phyloP scores from a whole-genome alignment of 768 basidiomycete species.

The Astraeus odoratus region DNA sequence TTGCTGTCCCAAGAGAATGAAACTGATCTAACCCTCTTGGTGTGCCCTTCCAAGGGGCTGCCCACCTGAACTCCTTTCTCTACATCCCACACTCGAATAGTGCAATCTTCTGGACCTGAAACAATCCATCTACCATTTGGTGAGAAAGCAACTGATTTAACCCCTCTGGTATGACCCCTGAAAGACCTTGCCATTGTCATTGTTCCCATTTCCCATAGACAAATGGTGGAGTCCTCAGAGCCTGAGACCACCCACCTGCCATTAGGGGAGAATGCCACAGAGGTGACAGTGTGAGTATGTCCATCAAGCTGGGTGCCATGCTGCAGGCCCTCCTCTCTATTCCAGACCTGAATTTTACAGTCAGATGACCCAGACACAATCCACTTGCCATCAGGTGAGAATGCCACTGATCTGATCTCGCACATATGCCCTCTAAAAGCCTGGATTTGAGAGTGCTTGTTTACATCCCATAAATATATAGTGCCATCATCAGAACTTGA shows the following conservation, averaged over 20 bases:
- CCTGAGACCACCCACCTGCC: background rate
- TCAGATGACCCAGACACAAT: slow-evolving; percentile 7
- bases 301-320: slow-evolving; percentile 1
- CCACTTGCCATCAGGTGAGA: slow-evolving; percentile 5
- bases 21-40: background rate
- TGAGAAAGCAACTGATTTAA: too few relatives aligned
- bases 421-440: background rate
- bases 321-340: slow-evolving; percentile 19
- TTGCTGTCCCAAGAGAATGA: background rate
- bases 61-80: too few relatives aligned
- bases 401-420: background rate
- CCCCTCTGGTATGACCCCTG: background rate
- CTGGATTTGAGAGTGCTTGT: background rate
- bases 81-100: too few relatives aligned
- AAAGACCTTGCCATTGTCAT: background rate
- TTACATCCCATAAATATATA: background rate
- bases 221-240: background rate
- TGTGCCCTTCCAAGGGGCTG: too few relatives aligned
- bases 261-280: background rate
- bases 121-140: background rate
- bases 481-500: background rate
- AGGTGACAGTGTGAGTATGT: slow-evolving; percentile 9
- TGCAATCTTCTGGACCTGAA: too few relatives aligned
- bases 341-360: slow-evolving; percentile 7
- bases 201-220: background rate